Percentiles rank a stretch among this genome's conserved stretches.
These are phyloP conservation scores for Carpinus fangiana DNA, from an alignment of 306 rosid species.

Conservation along the genomic window DNA sequence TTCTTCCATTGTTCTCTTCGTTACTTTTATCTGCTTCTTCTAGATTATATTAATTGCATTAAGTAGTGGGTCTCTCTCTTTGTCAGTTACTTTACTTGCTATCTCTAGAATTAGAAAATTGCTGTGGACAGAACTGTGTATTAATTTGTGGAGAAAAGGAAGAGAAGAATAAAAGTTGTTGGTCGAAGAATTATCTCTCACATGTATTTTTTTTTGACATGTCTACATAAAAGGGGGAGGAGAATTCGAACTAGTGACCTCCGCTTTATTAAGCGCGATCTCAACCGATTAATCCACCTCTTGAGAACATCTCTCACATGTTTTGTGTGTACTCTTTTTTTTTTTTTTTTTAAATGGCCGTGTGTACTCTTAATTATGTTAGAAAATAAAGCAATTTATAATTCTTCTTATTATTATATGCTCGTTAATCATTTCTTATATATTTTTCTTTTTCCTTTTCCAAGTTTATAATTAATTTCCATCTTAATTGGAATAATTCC, in stretches of 20 bases:
- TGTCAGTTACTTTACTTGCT: background rate
- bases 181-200: background rate
- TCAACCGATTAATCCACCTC: too few relatives aligned
- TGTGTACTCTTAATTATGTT: background rate
- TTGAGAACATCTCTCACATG: background rate
- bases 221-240: too few relatives aligned
- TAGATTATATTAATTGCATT: background rate
- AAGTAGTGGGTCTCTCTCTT: background rate
- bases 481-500: too few relatives aligned
- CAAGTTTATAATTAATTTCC: background rate
- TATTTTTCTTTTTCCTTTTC: background rate
- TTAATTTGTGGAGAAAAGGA: background rate
- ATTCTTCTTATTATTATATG: background rate
- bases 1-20: slow-evolving; percentile 11
- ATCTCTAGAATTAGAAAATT: background rate
- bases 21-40: background rate
- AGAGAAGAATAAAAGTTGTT: background rate
- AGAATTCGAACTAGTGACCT: too few relatives aligned
- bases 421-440: background rate
- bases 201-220: too few relatives aligned
- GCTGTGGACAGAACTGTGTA: background rate
- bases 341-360: too few relatives aligned
- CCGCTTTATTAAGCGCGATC: too few relatives aligned
- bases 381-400: background rate
- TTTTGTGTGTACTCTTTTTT: too few relatives aligned